A percentile compares a stretch with the other conserved stretches of the same genome.
These are phyloP conservation scores for Heterobasidion irregulare DNA, from an alignment of 1,284 basidiomycete genomes.

Conservation along the genomic window DNA sequence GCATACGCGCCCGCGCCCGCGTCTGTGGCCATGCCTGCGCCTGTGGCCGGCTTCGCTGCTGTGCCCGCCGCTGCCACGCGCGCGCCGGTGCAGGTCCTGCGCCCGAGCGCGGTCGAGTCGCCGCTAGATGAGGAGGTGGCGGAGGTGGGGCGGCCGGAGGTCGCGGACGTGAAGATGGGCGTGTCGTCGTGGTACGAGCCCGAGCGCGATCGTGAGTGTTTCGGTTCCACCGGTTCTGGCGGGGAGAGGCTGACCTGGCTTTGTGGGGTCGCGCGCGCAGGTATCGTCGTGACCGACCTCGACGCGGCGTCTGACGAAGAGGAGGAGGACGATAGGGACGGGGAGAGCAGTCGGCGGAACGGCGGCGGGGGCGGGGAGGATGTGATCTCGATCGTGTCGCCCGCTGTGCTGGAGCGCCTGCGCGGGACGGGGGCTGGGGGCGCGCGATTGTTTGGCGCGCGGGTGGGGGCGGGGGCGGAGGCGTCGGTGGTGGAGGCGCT, in stretches of 20 bases:
- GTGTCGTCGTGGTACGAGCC: constrained; percentile 57
- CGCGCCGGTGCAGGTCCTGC: constrained; percentile 35
- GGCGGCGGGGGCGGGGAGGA: not conserved
- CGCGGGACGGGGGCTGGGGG: not conserved
- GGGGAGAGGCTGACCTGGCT: not conserved
- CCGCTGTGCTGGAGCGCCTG: not conserved
- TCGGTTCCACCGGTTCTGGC: not conserved
- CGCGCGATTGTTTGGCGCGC: too few relatives aligned
- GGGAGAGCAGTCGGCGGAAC: too few relatives aligned
- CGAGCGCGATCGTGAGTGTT: constrained; percentile 52
- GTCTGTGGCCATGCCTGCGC: too few relatives aligned
- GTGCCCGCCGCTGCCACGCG: constrained; percentile 13
- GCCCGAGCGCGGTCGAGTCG: constrained; percentile 23
- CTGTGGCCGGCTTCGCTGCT: not conserved
- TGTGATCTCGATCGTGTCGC: not conserved
- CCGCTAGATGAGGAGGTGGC: not conserved
- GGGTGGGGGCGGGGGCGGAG: too few relatives aligned
- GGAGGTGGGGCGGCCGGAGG: constrained; percentile 31
- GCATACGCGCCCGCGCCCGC: too few relatives aligned
- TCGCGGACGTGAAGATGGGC: constrained; percentile 52
- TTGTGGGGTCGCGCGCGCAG: constrained; percentile 20
- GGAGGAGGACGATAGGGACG: constrained; percentile 12
- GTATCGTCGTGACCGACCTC: constrained; percentile 56
- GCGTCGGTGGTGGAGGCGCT: too few relatives aligned
- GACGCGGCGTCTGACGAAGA: constrained; percentile 35